Percentiles rank a stretch among this genome's conserved stretches.
phyloP scores from a whole-genome alignment of 1,139 yeast genomes.

The Entelexis sorbosivorans region DNA sequence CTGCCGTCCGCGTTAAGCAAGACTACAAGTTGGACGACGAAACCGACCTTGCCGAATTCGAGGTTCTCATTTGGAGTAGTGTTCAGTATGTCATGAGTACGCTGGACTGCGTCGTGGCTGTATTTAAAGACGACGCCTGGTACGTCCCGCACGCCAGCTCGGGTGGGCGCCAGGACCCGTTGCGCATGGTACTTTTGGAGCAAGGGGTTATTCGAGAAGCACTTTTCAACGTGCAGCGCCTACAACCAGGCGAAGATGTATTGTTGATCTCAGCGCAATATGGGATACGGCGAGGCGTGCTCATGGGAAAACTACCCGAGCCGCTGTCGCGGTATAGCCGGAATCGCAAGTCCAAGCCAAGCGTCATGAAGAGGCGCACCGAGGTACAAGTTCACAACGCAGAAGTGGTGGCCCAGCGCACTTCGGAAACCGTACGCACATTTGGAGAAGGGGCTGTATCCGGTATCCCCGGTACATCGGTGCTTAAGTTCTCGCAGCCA shows the following conservation, averaged over 20 bases:
- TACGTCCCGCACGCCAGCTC: not conserved
- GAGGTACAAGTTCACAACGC: not conserved
- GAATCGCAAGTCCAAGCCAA: not conserved
- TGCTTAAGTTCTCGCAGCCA: not conserved
- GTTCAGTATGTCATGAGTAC: constrained; percentile 4
- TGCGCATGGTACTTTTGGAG: constrained; percentile 1
- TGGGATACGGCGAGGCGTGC: not conserved
- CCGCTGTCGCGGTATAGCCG: not conserved
- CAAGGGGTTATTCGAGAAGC: not conserved
- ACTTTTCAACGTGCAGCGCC: not conserved
- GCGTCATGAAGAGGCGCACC: not conserved
- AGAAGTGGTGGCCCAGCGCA: not conserved
- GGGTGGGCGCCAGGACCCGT: not conserved
- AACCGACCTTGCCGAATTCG: not conserved
- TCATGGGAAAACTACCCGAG: not conserved
- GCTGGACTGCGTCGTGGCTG: not conserved
- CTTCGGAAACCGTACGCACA: not conserved
- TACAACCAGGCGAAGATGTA: not conserved
- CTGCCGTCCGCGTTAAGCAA: not conserved
- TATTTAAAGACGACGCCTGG: not conserved
- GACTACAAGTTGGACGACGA: constrained; percentile 1
- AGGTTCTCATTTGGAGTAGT: not conserved
- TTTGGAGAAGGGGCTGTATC: not conserved
- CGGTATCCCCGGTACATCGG: not conserved
- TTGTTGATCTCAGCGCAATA: not conserved